phyloP scores from a whole-genome alignment of 768 basidiomycete species.

The Hypholoma sublateritium region DNA sequence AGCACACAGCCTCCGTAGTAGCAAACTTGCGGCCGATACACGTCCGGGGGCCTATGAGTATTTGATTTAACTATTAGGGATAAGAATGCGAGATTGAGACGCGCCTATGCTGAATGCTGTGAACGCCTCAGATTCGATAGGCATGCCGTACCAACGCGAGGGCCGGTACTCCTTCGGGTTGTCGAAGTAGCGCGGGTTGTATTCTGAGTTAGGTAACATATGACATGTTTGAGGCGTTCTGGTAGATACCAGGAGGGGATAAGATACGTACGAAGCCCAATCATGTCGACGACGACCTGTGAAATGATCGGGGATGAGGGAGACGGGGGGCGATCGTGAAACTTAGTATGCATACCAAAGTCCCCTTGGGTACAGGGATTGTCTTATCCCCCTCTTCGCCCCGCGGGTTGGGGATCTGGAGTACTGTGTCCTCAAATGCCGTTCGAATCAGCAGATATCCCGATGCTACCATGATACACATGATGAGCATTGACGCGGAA shows the following conservation, averaged over 20 bases:
- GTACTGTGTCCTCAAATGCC: background rate
- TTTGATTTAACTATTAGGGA: background rate
- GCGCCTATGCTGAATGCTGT: conserved; percentile 48
- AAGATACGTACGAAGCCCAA: conserved; percentile 45
- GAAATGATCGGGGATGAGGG: background rate
- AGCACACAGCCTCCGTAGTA: conserved; percentile 48
- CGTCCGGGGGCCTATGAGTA: conserved; percentile 40
- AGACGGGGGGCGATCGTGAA: background rate
- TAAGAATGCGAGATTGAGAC: background rate
- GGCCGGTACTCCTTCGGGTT: conserved; percentile 47
- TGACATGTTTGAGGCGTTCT: background rate
- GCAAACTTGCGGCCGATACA: conserved; percentile 61
- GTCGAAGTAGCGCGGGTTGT: conserved; percentile 49
- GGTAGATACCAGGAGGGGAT: background rate
- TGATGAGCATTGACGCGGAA: background rate
- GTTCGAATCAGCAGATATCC: conserved; percentile 1
- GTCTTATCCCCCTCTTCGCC: background rate
- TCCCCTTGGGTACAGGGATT: background rate
- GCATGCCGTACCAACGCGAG: conserved; percentile 47
- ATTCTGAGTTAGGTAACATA: conserved; percentile 30
- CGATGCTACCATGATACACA: background rate
- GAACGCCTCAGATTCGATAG: conserved; percentile 41
- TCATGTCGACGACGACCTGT: conserved; percentile 44
- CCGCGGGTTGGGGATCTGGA: background rate
- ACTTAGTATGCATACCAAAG: background rate